Evolutionary conservation across 441 rosid genomes (phyloP), one percentile per base, ranked within the genome.

Genomic region (Hura crepitans): DNA sequence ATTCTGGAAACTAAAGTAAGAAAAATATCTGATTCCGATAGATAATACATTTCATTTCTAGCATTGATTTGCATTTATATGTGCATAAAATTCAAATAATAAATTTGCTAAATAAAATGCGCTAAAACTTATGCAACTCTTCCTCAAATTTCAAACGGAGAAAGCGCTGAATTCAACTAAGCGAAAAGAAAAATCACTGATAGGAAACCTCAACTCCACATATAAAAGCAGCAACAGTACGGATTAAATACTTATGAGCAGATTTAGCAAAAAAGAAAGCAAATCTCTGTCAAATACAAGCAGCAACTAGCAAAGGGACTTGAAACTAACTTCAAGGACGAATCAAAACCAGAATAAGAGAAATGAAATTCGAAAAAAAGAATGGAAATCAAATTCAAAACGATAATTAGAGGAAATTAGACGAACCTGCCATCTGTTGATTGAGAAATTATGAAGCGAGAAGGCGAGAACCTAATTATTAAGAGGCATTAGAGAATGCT

Each of bases 381-480:
- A 31, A 4, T 2, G 73, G 46, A 35, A 51, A 33, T 39, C 25
- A 11, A 59, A 54, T 33, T 9, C 35, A 27, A 53, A 25, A 51
- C 13, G 10, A 11, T 6, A 25, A 50, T 25, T 50, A 25, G 22
- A 50, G 20, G 5, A 66, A 37, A 54, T 17, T 1, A 67, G 9
- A 62, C 62, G 54, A 28, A 65, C 70, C 75, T 65, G 70, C 61
- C 75, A 72, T 72, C 23, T 49, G 39, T 31, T 50, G 39, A 64
- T 8, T 12, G 70, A 4, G 49, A 51, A 66, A 33, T 51, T 23
- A 27, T n/a, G 37, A 51, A 43, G 23, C 50, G 23, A 20, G 20
- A 8, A 46, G 69, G 54, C 23, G 33, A 15, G 15, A 13, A 28
- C 20, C 25, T 31, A 20, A n/a, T n/a, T n/a, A n/a, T n/a, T n/a